phyloP scores from a whole-genome alignment of 257 asterid species.

The Solanum chilense region DNA sequence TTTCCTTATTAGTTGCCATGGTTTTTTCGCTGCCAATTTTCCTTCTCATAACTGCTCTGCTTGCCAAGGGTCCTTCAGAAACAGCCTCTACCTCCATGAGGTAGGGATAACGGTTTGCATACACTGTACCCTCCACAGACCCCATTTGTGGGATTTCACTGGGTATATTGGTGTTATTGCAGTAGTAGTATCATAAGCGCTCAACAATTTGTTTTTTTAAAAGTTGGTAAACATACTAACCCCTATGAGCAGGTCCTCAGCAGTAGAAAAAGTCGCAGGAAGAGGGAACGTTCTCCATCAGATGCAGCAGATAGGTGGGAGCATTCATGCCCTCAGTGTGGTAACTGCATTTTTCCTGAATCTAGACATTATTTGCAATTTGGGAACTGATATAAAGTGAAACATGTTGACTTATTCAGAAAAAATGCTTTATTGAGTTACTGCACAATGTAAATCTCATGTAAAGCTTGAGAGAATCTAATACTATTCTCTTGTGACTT shows the following conservation, averaged over 20 bases:
- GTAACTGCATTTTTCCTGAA: constrained; percentile 25
- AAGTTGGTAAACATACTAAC: neutral
- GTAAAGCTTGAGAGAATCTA: neutral
- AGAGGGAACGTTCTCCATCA: constrained; percentile 46
- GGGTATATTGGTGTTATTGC: neutral
- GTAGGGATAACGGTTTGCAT: neutral
- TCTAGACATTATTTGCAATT: neutral
- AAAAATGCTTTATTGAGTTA: neutral
- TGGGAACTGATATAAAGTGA: neutral
- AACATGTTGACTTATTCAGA: neutral
- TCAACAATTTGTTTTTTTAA: neutral
- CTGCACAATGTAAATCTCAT: neutral
- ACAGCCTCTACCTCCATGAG: neutral
- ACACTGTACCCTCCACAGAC: neutral
- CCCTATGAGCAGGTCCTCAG: constrained; percentile 40
- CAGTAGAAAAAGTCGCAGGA: constrained; percentile 39
- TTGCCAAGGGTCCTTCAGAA: neutral
- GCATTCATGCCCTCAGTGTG: constrained; percentile 76
- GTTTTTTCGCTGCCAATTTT: neutral
- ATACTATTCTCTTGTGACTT: neutral
- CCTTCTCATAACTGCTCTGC: neutral
- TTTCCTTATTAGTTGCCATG: neutral
- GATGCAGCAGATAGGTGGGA: constrained; percentile 39
- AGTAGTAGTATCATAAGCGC: neutral
- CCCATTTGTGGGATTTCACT: neutral